phyloP scores from a whole-genome alignment of 2,329 filamentous ascomycete genomes.

The Colletotrichum higginsianum region DNA sequence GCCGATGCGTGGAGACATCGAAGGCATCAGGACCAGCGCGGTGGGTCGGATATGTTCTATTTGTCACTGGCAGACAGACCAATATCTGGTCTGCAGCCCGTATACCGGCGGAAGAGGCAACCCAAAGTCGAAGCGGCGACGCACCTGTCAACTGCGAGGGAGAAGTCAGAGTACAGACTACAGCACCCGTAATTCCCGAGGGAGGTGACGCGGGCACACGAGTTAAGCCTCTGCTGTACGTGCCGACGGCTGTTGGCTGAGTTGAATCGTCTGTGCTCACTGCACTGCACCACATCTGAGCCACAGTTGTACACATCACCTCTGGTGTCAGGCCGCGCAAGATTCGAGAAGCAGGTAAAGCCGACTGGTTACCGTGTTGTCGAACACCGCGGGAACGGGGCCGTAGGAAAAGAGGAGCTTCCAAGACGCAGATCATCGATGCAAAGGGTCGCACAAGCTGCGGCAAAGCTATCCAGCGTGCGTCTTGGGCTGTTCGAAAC shows the following conservation, averaged over 20 bases:
- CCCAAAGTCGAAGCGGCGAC: conserved; percentile 5
- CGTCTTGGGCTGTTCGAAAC: neutral
- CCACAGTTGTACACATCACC: conserved; percentile 27
- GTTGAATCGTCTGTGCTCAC: neutral
- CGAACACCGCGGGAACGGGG: neutral
- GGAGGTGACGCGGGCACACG: conserved; percentile 24
- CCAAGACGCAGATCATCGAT: neutral
- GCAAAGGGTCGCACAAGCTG: conserved; percentile 14
- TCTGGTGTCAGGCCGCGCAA: conserved; percentile 11
- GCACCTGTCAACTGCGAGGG: conserved; percentile 14
- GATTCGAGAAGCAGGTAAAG: conserved; percentile 1
- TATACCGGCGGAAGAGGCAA: neutral
- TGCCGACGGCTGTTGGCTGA: conserved; percentile 3
- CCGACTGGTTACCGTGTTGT: neutral
- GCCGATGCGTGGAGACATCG: conserved; percentile 2
- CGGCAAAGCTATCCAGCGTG: neutral
- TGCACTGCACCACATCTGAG: conserved; percentile 23
- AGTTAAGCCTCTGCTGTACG: conserved; percentile 30
- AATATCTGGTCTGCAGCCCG: neutral
- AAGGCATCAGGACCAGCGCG: neutral
- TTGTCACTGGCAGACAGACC: conserved; percentile 18
- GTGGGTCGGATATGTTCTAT: conserved; percentile 10
- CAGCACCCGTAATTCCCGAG: conserved; percentile 6
- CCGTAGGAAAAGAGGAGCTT: neutral
- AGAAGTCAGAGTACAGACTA: neutral